Base-by-base conservation (phyloP, 768 basidiomycete genomes). In the Grammothele lineata region DNA sequence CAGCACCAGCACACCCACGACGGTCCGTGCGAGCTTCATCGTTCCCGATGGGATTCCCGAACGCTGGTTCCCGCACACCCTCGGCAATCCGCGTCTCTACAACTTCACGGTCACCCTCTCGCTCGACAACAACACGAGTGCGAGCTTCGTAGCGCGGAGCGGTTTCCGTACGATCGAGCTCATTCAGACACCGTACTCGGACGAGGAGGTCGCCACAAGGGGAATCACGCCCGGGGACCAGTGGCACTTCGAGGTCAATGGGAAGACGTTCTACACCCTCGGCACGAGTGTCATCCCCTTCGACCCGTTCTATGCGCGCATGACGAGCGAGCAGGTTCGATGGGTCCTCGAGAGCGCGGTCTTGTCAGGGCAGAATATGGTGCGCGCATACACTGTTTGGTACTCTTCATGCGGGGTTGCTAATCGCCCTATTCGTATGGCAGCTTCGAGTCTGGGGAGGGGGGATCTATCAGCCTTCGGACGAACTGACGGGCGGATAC, bases 371-470 rank as follows among this genome's bases (percentile, higher is more conserved):
- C 80, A 81, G 60, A 81, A 81, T 49, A 80, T 78, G 78, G 78
- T 80, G 42, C 12, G 70, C 27, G 8, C 27, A 14, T 7, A 7
- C 27, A 7, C 7, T 7, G 7, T 7, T 30, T 30, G 27, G 8
- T 30, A 30, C 14, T 14, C 14, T 7, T 7, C 7, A 30, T 14
- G 27, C 27, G 27, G 8, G 27, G 8, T 30, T 14, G 14, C 27
- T 30, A 7, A 7, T 4, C 24, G 14, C 10, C 8, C 22, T 15
- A 17, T 14, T 27, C 14, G n/a, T 3, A 2, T 22, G 26, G 27
- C 27, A 81, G 79, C 60, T 81, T 14, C 75, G 80, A 15, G 64
- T 82, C 6, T 82, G 78, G 80, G 79, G 78, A 27, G 79, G 80
- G 2, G 80, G 80, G 3, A 60, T 56, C 23, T 64, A 62, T 49